A percentile compares a stretch with the other conserved stretches of the same genome.
Conservation (phyloP, 2,329 filamentous ascomycete species). For the Cyphellophora attinorum region DNA sequence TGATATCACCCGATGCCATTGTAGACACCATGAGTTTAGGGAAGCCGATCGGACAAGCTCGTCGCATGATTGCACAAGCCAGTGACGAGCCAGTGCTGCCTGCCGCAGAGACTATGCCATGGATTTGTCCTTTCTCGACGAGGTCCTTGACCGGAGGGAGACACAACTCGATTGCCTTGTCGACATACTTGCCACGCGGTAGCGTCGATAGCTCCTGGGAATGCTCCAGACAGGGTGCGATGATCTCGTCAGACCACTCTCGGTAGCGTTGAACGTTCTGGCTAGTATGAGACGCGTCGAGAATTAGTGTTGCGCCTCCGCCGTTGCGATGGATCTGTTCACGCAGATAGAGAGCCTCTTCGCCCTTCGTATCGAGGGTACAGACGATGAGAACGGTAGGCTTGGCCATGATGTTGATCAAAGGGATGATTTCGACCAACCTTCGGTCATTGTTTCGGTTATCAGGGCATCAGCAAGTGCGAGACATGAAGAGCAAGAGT, state of each 20-base stretch:
- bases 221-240: conserved; percentile 25
- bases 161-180: conserved; percentile 43
- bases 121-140: conserved; percentile 29
- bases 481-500: too few relatives aligned
- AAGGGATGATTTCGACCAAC: not conserved
- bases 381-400: conserved; percentile 46
- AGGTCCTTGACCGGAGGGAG: conserved; percentile 33
- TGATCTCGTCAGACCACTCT: conserved; percentile 35
- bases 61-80: conserved; percentile 51
- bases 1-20: conserved; percentile 57
- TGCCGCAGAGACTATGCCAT: conserved; percentile 51
- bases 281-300: conserved; percentile 46
- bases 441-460: too few relatives aligned
- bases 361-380: conserved; percentile 56
- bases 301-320: conserved; percentile 33
- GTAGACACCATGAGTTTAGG: conserved; percentile 64
- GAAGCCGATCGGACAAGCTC: conserved; percentile 50
- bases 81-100: conserved; percentile 56
- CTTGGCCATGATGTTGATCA: conserved; percentile 16
- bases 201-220: conserved; percentile 28
- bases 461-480: too few relatives aligned
- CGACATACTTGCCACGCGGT: conserved; percentile 46
- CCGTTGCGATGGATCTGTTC: conserved; percentile 31
- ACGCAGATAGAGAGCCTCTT: conserved; percentile 48
- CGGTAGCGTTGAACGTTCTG: conserved; percentile 6